These are phyloP conservation scores for Butyriboletus appendiculatus DNA, from an alignment of 1,284 basidiomycete species.

Conservation along the genomic window DNA sequence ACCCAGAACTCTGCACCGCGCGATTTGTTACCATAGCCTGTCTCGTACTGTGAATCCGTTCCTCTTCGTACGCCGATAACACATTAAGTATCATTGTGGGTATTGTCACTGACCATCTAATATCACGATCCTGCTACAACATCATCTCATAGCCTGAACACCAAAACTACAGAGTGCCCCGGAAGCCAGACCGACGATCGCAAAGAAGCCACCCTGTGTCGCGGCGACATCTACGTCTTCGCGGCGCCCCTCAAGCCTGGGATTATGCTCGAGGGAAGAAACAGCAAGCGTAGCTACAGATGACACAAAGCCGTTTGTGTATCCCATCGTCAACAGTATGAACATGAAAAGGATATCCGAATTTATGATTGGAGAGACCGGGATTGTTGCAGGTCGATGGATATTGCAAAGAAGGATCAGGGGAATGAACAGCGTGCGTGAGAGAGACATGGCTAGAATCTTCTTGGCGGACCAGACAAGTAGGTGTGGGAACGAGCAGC, in stretches of 20 bases:
- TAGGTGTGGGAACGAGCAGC: constrained; percentile 65
- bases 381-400: constrained; percentile 31
- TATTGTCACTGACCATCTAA: not conserved
- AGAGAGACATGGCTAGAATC: constrained; percentile 63
- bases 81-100: not conserved
- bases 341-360: constrained; percentile 76
- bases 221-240: constrained; percentile 85
- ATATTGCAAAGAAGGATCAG: constrained; percentile 85
- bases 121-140: constrained; percentile 31
- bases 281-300: constrained; percentile 73
- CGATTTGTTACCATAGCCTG: constrained; percentile 19
- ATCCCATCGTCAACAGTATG: constrained; percentile 73
- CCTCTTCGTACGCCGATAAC: not conserved
- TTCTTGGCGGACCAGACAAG: constrained; percentile 63
- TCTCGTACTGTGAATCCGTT: not conserved
- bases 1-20: constrained; percentile 53
- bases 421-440: constrained; percentile 78
- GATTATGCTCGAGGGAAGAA: constrained; percentile 72
- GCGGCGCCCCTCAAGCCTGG: constrained; percentile 56
- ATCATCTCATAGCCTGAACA: constrained; percentile 65
- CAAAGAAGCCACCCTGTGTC: constrained; percentile 74
- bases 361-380: constrained; percentile 53
- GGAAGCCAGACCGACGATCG: constrained; percentile 72
- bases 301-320: constrained; percentile 75
- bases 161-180: constrained; percentile 82